Percentiles rank a stretch among this genome's conserved stretches.
Conservation (phyloP, 2,329 filamentous ascomycete genomes). For the Botrytis squamosa region DNA sequence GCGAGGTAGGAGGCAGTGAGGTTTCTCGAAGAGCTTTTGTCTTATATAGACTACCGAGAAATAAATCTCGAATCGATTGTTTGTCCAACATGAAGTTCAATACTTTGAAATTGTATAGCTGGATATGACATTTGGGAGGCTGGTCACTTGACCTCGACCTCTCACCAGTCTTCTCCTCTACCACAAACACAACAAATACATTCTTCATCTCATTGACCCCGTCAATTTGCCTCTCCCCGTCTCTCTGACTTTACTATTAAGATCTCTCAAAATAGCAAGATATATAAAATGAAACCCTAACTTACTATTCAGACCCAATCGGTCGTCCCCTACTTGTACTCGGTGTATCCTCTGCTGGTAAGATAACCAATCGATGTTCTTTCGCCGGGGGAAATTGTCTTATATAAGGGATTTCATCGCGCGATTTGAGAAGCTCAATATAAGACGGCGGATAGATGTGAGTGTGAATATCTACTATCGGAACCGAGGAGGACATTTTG, state of each 20-base stretch:
- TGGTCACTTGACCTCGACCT: conserved; percentile 1
- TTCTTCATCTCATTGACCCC: background rate
- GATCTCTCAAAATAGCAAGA: no score
- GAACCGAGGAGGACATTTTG: conserved; percentile 37
- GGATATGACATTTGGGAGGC: background rate
- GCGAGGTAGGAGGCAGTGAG: background rate
- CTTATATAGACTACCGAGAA: no score
- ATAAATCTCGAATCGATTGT: background rate
- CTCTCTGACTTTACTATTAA: background rate
- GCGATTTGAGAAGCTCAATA: conserved; percentile 58
- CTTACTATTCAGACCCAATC: conserved; percentile 76
- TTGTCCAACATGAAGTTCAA: background rate
- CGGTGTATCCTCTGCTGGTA: conserved; percentile 56
- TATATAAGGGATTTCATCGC: conserved; percentile 66
- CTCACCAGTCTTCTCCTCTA: no score
- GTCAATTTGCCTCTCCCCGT: no score
- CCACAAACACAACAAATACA: background rate
- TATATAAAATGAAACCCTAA: background rate
- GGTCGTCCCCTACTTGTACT: conserved; percentile 71
- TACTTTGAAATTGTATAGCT: background rate
- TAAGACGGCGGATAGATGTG: conserved; percentile 69
- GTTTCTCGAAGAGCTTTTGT: background rate
- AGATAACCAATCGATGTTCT: conserved; percentile 65
- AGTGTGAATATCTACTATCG: conserved; percentile 65
- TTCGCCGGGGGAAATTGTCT: conserved; percentile 58